Evolutionary conservation across 1,139 yeast genomes (phyloP).

Genomic region (Diutina mesorugosa): DNA sequence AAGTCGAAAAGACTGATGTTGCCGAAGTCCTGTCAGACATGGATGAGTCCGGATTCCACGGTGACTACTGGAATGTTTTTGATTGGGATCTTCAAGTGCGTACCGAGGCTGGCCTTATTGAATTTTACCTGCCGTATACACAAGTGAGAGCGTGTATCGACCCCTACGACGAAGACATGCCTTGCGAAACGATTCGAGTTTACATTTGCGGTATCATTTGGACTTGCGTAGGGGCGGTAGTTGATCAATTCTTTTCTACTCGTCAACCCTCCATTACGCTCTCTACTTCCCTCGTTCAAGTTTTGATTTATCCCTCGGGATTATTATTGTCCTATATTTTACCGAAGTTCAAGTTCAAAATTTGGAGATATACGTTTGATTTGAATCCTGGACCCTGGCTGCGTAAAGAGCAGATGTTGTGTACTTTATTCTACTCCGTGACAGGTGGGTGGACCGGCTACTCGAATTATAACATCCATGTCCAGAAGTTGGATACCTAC

Average conservation of each 20-base stretch:
- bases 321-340: conserved; percentile 18
- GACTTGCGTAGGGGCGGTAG: conserved; percentile 41
- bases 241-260: conserved; percentile 45
- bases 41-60: neutral
- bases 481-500: conserved; percentile 11
- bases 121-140: conserved; percentile 48
- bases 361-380: conserved; percentile 9
- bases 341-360: conserved; percentile 35
- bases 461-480: conserved; percentile 29
- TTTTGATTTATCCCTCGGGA: conserved; percentile 49
- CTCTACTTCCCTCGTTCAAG: conserved; percentile 26
- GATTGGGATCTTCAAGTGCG: conserved; percentile 9
- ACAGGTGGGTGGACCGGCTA: conserved; percentile 25
- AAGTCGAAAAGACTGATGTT: neutral
- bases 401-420: conserved; percentile 56
- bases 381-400: conserved; percentile 55
- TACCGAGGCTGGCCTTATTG: conserved; percentile 17
- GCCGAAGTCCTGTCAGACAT: neutral
- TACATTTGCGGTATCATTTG: conserved; percentile 43
- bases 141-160: conserved; percentile 50
- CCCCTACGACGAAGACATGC: conserved; percentile 35
- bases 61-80: neutral
- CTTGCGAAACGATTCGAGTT: conserved; percentile 45
- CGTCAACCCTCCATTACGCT: conserved; percentile 41
- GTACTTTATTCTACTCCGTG: conserved; percentile 32